Base-by-base conservation (phyloP, 305 asterid genomes). In the Fraxinus platypoda region DNA sequence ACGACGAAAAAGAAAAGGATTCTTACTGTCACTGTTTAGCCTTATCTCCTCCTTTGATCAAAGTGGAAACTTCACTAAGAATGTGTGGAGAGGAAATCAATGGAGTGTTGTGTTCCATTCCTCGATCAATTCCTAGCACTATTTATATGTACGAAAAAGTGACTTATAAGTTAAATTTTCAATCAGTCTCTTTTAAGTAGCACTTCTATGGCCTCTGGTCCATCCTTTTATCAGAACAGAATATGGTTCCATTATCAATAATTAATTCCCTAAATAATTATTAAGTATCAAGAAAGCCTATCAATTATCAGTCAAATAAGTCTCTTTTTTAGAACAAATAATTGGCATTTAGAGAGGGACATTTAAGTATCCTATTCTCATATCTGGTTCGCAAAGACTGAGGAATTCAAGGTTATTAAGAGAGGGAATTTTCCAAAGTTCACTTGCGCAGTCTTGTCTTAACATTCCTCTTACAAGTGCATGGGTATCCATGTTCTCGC, bases 311-410 rank as follows among this genome's bases (percentile, higher is more conserved):
- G 41, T 81, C 80, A 80, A 84, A 73, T 70, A 70, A 68, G 9
- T 70, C 68, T 66, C 25, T 52, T 52, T 23, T 76, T 71, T 11
- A 0, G 21, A 6, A 28, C 17, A 57, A 11, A 76, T 31, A 30
- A 19, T 76, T 15, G 38, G 23, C 75, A 70, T 4, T 77, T 13
- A 54, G 74, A 77, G 80, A 80, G 81, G 82, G 80, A 80, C 83
- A 85, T 64, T 43, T 33, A 85, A 85, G 85, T 17, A 78, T 82
- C 85, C 12, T 74, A 78, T 85, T 81, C 87, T 78, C 41, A 43
- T 85, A 80, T 81, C 25, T 76, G 86, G 75, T 71, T 43, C 86
- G 82, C 82, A 76, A 70, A 82, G 64, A 62, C 72, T 21, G 77
- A 75, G 84, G 81, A 85, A 85, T 78, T 83, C 68, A 52, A 81